A percentile compares a stretch with the other conserved stretches of the same genome.
Evolutionary conservation across 2,329 filamentous ascomycete genomes (phyloP).

Genomic region (Cladosporium sp.): DNA sequence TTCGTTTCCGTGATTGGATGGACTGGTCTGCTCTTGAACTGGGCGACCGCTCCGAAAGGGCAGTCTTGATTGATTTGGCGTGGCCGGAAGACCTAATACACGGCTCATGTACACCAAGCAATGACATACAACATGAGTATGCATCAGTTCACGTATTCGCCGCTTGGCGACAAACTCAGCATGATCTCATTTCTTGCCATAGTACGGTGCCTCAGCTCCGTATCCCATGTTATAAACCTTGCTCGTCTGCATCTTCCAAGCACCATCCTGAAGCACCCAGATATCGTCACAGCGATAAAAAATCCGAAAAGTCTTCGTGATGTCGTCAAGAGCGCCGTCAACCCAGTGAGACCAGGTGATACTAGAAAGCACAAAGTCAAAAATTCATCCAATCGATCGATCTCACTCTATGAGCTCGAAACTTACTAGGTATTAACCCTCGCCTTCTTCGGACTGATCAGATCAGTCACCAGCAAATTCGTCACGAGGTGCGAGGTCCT

Average conservation of each 20-base stretch:
- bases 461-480: slow-evolving; percentile 15
- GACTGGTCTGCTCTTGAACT: too few relatives aligned
- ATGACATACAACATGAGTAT: too few relatives aligned
- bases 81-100: too few relatives aligned
- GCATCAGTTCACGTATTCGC: too few relatives aligned
- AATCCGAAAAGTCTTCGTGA: slow-evolving; percentile 16
- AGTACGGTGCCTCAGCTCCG: slow-evolving; percentile 15
- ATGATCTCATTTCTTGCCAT: not conserved
- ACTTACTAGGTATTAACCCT: slow-evolving; percentile 16
- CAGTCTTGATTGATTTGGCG: too few relatives aligned
- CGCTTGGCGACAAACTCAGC: too few relatives aligned
- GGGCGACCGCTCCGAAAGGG: too few relatives aligned
- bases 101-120: too few relatives aligned
- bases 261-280: slow-evolving; percentile 16
- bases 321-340: slow-evolving; percentile 13
- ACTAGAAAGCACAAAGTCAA: not conserved
- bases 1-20: too few relatives aligned
- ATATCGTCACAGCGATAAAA: slow-evolving; percentile 19
- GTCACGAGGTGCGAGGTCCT: slow-evolving; percentile 15
- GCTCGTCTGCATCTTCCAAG: slow-evolving; percentile 19
- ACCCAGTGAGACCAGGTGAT: slow-evolving; percentile 17
- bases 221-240: slow-evolving; percentile 17
- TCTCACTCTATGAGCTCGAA: too few relatives aligned
- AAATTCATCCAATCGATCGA: too few relatives aligned
- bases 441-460: slow-evolving; percentile 12